Percentiles rank a stretch among this genome's conserved stretches.
These are phyloP conservation scores for Leptomonas seymouri DNA, from an alignment of 208 protist genomes.

Conservation along the genomic window DNA sequence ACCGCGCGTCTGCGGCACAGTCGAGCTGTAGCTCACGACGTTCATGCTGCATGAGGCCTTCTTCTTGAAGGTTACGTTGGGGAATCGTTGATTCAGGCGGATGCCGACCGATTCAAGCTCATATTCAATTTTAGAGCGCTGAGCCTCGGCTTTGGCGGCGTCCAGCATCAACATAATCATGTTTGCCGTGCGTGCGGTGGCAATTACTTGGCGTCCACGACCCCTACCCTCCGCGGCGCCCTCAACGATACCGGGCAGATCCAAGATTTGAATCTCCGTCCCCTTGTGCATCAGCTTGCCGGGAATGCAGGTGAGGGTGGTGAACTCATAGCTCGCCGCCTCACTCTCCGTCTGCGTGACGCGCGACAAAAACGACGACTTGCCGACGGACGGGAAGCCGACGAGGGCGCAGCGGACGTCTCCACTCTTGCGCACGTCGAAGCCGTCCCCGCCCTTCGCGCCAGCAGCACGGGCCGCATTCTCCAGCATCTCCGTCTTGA, in stretches of 20 bases:
- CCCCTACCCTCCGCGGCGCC: slow-evolving; percentile 97
- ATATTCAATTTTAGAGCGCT: slow-evolving; percentile 91
- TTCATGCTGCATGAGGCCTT: slow-evolving; percentile 94
- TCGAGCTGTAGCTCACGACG: slow-evolving; percentile 89
- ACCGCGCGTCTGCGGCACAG: slow-evolving; percentile 75
- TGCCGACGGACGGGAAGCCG: slow-evolving; percentile 97
- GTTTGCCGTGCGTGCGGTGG: slow-evolving; percentile 96
- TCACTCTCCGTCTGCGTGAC: slow-evolving; percentile 96
- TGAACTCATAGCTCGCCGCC: slow-evolving; percentile 98
- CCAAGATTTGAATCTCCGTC: slow-evolving; percentile 98
- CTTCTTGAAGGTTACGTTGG: slow-evolving; percentile 95
- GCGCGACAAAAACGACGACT: slow-evolving; percentile 97
- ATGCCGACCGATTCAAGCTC: slow-evolving; percentile 97
- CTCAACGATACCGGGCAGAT: slow-evolving; percentile 99
- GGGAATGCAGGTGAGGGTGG: slow-evolving; percentile 99
- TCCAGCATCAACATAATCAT: slow-evolving; percentile 99
- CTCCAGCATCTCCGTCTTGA: slow-evolving; percentile 95
- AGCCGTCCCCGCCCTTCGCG: slow-evolving; percentile 81
- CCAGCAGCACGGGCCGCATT: slow-evolving; percentile 78
- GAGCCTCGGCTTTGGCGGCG: slow-evolving; percentile 91
- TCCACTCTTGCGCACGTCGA: slow-evolving; percentile 96
- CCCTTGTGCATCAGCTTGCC: slow-evolving; percentile 96
- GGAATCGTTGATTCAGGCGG: slow-evolving; percentile 94
- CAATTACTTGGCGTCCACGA: slow-evolving; percentile 97
- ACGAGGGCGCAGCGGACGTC: slow-evolving; percentile 93